Evolutionary conservation across 1,284 basidiomycete genomes (phyloP).

Genomic region (Spongiforma sp.): DNA sequence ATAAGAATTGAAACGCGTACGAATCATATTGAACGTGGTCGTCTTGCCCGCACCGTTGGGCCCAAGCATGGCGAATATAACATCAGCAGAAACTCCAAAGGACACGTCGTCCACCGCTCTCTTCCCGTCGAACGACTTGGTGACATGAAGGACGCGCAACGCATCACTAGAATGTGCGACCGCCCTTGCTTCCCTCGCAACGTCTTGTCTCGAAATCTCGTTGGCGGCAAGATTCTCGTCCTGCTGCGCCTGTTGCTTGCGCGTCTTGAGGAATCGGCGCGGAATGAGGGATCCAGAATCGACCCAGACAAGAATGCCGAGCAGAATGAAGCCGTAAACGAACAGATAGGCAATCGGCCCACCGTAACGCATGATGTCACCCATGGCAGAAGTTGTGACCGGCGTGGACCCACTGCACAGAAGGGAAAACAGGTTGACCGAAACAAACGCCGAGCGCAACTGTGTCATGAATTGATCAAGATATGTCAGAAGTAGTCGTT

Average conservation of each 20-base stretch:
- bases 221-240: slow-evolving; percentile 17
- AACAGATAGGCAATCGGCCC: slow-evolving; percentile 80
- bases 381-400: slow-evolving; percentile 53
- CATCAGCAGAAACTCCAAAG: slow-evolving; percentile 67
- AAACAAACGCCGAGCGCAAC: slow-evolving; percentile 71
- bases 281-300: slow-evolving; percentile 62
- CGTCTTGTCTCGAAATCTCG: slow-evolving; percentile 46
- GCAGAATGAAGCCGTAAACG: slow-evolving; percentile 56
- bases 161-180: slow-evolving; percentile 57
- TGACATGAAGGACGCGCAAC: slow-evolving; percentile 68
- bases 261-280: slow-evolving; percentile 26
- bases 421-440: slow-evolving; percentile 78
- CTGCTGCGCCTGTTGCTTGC: slow-evolving; percentile 10
- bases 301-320: slow-evolving; percentile 62
- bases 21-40: slow-evolving; percentile 78
- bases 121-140: slow-evolving; percentile 63
- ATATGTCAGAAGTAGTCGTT: neutral
- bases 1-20: slow-evolving; percentile 44
- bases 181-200: slow-evolving; percentile 56
- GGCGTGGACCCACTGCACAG: slow-evolving; percentile 66
- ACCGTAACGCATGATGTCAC: slow-evolving; percentile 65
- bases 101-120: slow-evolving; percentile 77
- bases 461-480: slow-evolving; percentile 24
- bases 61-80: slow-evolving; percentile 76
- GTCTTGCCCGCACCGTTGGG: slow-evolving; percentile 87